A percentile compares a stretch with the other conserved stretches of the same genome.
phyloP scores from a whole-genome alignment of 495 filamentous ascomycete genomes.

The Xylaria venustula region DNA sequence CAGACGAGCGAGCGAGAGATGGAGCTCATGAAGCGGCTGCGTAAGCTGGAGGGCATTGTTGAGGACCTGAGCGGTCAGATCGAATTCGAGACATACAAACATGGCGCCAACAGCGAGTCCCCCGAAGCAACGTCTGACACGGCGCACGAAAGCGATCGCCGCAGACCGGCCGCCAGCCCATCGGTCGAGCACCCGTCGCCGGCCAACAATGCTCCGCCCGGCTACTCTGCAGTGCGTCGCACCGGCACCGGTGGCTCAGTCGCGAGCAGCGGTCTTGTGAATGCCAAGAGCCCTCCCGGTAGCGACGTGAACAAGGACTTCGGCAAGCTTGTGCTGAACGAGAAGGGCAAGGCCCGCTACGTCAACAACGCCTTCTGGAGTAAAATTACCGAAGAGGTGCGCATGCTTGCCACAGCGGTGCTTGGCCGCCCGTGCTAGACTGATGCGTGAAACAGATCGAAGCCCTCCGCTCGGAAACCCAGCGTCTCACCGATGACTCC shows the following conservation, averaged over 20 bases:
- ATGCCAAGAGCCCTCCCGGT: background rate
- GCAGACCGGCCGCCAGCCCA: constrained; percentile 24
- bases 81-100: constrained; percentile 45
- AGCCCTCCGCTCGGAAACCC: constrained; percentile 68
- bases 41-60: constrained; percentile 80
- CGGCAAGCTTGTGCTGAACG: constrained; percentile 79
- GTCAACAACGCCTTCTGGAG: constrained; percentile 89
- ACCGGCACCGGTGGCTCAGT: constrained; percentile 19
- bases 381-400: constrained; percentile 81
- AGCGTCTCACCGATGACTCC: constrained; percentile 65
- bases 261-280: constrained; percentile 23
- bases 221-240: constrained; percentile 24
- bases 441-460: constrained; percentile 53
- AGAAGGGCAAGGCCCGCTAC: constrained; percentile 75
- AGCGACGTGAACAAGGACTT: constrained; percentile 63
- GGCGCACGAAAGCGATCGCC: constrained; percentile 23
- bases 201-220: constrained; percentile 21
- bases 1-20: constrained; percentile 63
- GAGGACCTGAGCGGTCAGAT: constrained; percentile 60
- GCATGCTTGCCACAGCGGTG: background rate
- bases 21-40: constrained; percentile 73
- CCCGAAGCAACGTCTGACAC: constrained; percentile 33
- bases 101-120: constrained; percentile 36
- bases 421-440: background rate
- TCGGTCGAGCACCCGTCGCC: constrained; percentile 5